A percentile compares a stretch with the other conserved stretches of the same genome.
phyloP scores from a whole-genome alignment of 169 alveolate genomes.

The Cryptosporidium parvum region DNA sequence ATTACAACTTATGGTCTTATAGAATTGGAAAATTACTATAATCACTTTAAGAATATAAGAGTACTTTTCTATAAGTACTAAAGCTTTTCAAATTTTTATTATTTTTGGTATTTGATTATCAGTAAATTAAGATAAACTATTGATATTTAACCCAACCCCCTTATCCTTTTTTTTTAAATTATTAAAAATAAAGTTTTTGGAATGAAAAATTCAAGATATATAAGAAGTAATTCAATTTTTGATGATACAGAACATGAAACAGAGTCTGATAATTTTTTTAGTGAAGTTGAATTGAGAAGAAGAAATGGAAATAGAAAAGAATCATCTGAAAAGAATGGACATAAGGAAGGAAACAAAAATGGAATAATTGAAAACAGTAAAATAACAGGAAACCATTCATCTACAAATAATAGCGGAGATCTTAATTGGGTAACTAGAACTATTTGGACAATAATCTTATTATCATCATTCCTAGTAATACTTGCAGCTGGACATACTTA shows the following conservation, averaged over 20 bases:
- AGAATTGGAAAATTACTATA: not conserved
- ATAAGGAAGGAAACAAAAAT: not conserved
- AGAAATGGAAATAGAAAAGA: conserved; percentile 9
- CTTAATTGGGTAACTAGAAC: conserved; percentile 79
- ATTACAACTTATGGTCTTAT: not conserved
- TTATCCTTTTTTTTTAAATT: not conserved
- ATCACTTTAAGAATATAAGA: not conserved
- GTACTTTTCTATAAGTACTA: not conserved
- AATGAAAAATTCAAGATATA: conserved; percentile 8
- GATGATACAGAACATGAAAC: conserved; percentile 71
- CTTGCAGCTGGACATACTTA: conserved; percentile 92
- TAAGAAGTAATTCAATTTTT: conserved; percentile 26
- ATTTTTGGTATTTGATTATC: not conserved
- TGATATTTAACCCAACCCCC: not conserved
- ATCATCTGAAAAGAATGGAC: not conserved
- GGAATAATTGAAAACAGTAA: not conserved
- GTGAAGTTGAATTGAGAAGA: conserved; percentile 19
- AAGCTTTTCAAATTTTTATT: too few species aligned
- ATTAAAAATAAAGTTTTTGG: not conserved
- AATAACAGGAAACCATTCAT: not conserved
- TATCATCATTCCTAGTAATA: conserved; percentile 80
- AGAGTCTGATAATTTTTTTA: conserved; percentile 49
- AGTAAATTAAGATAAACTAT: not conserved
- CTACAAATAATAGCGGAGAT: not conserved
- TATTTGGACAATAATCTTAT: conserved; percentile 86